Evolutionary conservation across 2,329 filamentous ascomycete species (phyloP).

Genomic region (Pseudocercospora macadamiae): DNA sequence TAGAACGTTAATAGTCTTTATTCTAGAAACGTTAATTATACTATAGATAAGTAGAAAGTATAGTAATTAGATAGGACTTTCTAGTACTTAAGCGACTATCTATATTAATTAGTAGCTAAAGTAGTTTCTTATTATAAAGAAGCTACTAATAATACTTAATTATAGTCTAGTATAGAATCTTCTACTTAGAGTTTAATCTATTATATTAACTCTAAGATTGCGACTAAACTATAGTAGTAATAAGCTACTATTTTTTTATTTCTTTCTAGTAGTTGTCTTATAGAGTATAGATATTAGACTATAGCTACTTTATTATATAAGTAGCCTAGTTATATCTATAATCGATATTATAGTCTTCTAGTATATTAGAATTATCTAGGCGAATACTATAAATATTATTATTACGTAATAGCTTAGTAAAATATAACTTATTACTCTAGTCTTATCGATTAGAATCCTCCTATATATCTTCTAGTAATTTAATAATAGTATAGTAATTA

Average conservation of each 20-base stretch:
- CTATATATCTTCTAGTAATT: no score
- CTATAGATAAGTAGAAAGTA: neutral
- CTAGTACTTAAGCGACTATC: neutral
- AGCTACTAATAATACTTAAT: neutral
- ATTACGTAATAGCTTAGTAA: neutral
- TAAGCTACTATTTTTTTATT: neutral
- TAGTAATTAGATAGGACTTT: neutral
- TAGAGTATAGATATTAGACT: neutral
- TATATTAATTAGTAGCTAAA: neutral
- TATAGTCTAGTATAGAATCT: neutral
- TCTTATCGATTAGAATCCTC: no score
- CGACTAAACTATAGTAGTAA: neutral
- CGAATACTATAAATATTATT: neutral
- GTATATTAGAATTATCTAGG: neutral
- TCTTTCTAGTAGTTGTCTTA: neutral
- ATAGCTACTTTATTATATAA: neutral
- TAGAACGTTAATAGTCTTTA: neutral
- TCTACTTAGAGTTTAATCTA: neutral
- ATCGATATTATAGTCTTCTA: neutral
- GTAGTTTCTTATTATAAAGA: neutral
- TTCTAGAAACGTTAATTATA: no score
- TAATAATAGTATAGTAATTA: neutral
- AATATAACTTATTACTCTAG: neutral
- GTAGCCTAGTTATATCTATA: neutral
- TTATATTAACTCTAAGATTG: neutral